Evolutionary conservation across 140 eudicot species (phyloP).

Genomic region (Ambrosia hybrid): DNA sequence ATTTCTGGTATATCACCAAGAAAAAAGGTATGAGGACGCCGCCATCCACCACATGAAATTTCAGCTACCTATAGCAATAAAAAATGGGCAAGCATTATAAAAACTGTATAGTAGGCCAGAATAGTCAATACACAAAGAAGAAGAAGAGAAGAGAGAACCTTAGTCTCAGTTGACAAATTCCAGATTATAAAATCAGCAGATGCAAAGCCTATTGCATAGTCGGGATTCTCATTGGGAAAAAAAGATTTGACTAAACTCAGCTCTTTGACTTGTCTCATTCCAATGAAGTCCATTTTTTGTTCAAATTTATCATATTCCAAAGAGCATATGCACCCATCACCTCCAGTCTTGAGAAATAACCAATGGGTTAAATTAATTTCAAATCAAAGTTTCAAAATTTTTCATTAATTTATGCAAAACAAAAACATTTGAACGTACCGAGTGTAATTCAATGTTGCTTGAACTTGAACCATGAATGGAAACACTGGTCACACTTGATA

Average conservation of each 20-base stretch:
- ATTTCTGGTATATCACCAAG: slow-evolving; percentile 81
- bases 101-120: slow-evolving; percentile 2
- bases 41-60: slow-evolving; percentile 96
- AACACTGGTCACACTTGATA: slow-evolving; percentile 81
- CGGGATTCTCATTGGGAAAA: slow-evolving; percentile 34
- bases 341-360: slow-evolving; percentile 65
- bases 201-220: slow-evolving; percentile 88
- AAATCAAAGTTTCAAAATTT: slow-evolving; percentile 10
- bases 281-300: slow-evolving; percentile 63
- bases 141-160: slow-evolving; percentile 52
- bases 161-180: slow-evolving; percentile 74
- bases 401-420: neutral
- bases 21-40: slow-evolving; percentile 88
- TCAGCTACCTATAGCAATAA: slow-evolving; percentile 57
- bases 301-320: slow-evolving; percentile 56
- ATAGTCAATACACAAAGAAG: neutral
- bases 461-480: slow-evolving; percentile 45
- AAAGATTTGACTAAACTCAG: slow-evolving; percentile 63
- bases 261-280: slow-evolving; percentile 94
- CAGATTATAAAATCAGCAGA: slow-evolving; percentile 82
- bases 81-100: slow-evolving; percentile 15
- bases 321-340: slow-evolving; percentile 97
- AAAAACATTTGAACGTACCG: slow-evolving; percentile 52
- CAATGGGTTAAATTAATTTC: slow-evolving; percentile 4
- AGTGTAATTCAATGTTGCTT: slow-evolving; percentile 59